Evolutionary conservation across 257 asterid genomes (phyloP).

Genomic region (Echium plantagineum): DNA sequence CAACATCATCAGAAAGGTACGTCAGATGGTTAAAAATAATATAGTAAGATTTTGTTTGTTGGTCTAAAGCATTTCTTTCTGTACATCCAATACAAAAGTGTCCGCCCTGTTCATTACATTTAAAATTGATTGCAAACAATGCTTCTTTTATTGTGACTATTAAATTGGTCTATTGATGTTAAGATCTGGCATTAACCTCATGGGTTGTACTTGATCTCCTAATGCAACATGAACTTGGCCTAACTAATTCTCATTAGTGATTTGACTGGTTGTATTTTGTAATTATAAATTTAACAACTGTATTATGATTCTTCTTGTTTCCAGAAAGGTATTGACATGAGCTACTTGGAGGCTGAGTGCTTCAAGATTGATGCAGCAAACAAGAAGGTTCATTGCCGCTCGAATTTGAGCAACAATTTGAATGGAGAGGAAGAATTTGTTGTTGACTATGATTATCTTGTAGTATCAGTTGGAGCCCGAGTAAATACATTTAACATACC

Average conservation of each 20-base stretch:
- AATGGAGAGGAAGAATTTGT: conserved; percentile 60
- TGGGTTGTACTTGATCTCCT: neutral
- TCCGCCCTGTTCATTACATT: too few species aligned
- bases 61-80: too few species aligned
- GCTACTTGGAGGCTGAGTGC: conserved; percentile 89
- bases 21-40: neutral
- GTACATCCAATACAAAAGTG: too few species aligned
- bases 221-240: neutral
- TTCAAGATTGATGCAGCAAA: conserved; percentile 50
- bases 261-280: neutral
- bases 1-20: conserved; percentile 76
- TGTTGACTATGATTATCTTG: conserved; percentile 93
- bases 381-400: conserved; percentile 81
- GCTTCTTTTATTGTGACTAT: too few species aligned
- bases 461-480: conserved; percentile 79
- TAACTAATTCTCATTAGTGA: neutral
- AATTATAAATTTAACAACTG: conserved; percentile 1
- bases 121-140: too few species aligned
- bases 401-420: conserved; percentile 31
- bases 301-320: neutral
- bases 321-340: conserved; percentile 58
- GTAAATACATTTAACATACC: conserved; percentile 90
- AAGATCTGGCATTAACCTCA: neutral
- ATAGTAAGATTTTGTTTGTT: too few species aligned
- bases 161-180: too few species aligned